Conservation (phyloP, 108 stramenopile species). For the Skeletonema potamos region DNA sequence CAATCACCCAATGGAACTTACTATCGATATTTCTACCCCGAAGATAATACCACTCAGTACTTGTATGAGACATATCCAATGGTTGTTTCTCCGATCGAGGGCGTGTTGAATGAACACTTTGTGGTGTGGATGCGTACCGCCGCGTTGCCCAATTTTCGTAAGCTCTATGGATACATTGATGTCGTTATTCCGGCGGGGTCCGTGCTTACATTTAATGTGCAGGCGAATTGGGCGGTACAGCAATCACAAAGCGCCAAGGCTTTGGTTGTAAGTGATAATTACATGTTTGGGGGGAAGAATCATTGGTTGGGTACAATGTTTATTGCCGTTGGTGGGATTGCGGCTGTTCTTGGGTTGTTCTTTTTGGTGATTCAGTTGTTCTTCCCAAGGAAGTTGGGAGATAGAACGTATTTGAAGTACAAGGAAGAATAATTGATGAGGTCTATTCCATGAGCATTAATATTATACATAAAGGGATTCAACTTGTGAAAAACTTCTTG, state of each 20-base stretch:
- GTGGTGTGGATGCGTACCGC: slow-evolving; percentile 99
- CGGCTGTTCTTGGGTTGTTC: slow-evolving; percentile 66
- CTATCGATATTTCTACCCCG: slow-evolving; percentile 88
- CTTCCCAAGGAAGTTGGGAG: slow-evolving; percentile 84
- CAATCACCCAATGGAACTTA: slow-evolving; percentile 57
- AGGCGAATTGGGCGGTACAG: slow-evolving; percentile 88
- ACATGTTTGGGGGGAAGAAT: slow-evolving; percentile 91
- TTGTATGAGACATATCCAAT: slow-evolving; percentile 85
- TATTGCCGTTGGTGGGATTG: slow-evolving; percentile 79
- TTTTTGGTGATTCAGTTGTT: slow-evolving; percentile 86
- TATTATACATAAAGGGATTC: too few species aligned
- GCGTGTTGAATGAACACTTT: slow-evolving; percentile 97
- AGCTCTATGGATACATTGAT: slow-evolving; percentile 95
- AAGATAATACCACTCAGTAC: slow-evolving; percentile 82
- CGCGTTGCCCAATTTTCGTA: slow-evolving; percentile 91
- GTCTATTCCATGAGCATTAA: too few species aligned
- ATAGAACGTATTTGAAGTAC: slow-evolving; percentile 88
- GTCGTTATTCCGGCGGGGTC: slow-evolving; percentile 74
- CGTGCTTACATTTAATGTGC: slow-evolving; percentile 70
- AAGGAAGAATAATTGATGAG: too few species aligned
- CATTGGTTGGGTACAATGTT: slow-evolving; percentile 82
- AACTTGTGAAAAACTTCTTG: not conserved
- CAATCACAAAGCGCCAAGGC: slow-evolving; percentile 85
- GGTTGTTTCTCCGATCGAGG: slow-evolving; percentile 81
- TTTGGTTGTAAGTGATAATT: slow-evolving; percentile 82